Evolutionary conservation across 228 moss, liverwort and hornwort species (phyloP), one percentile per base, ranked within the genome.

Genomic region (Sphagnum fallax): DNA sequence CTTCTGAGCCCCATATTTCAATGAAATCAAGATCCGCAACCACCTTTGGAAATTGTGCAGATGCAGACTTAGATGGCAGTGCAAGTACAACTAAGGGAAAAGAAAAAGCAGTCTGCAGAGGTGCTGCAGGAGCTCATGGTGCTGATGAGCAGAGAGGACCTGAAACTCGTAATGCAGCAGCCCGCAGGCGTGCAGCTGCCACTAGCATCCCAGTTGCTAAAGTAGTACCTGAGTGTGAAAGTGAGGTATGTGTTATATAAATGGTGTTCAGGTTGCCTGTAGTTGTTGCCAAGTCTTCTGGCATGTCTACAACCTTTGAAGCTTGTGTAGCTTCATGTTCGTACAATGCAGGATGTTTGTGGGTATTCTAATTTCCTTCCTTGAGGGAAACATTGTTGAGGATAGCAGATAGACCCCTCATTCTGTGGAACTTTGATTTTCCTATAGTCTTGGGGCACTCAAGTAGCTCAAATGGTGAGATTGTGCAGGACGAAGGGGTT

Each of bases 161-260:
- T 13, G 98, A 98, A 81, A 98, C 98, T 67, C 88, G 98, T 32
- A 93, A 98, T 76, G 98, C 98, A 73, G 98, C 98, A 62, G 93
- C 93, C 62, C 87, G 98, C 61, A 87, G 93, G 72, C 91, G 89
- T 69, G 98, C 98, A 66, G 90, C 92, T 71, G 93, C 90, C 10
- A 84, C 80, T 1, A 90, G 87, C 72, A 89, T 80, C 48, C 84
- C 92, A 65, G 81, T 85, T 72, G 76, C 67, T 5, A 87, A 85
- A 74, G 79, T 76, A 73, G 73, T 73, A 15, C 77, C 72, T n/a
- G 90, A 85, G 71, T 79, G 83, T 65, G 97, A 97, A 76, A 92
- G 90, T 59, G 98, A 98, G 98, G 98, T 98, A 50, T 69, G 91
- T 81, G 51, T 12, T 55, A 55, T 32, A 3, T 32, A 32, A 32